phyloP scores from a whole-genome alignment of 495 filamentous ascomycete species.

The Penicillium alfredii region DNA sequence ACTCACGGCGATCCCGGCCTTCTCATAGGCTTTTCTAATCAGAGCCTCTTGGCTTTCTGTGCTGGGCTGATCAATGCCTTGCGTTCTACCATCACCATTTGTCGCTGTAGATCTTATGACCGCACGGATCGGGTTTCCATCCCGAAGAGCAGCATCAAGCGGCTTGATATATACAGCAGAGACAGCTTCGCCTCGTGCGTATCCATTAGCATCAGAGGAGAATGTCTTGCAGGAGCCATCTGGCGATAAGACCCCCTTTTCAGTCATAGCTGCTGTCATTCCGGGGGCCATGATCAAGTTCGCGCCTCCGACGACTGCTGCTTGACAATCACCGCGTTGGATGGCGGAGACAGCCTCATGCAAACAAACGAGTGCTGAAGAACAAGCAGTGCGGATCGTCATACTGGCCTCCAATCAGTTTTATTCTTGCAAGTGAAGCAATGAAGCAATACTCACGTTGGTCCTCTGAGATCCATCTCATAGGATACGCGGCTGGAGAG shows the following conservation, averaged over 20 bases:
- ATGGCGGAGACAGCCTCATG: constrained; percentile 22
- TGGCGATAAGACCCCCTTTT: constrained; percentile 25
- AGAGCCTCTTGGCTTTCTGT: constrained; percentile 21
- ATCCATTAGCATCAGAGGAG: constrained; percentile 56
- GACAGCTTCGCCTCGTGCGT: constrained; percentile 53
- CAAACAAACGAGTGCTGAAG: constrained; percentile 20
- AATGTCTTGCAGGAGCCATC: constrained; percentile 49
- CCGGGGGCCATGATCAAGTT: constrained; percentile 37
- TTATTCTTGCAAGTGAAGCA: neutral
- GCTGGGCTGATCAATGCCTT: constrained; percentile 23
- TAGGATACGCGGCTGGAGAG: constrained; percentile 31
- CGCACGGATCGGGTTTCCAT: constrained; percentile 33
- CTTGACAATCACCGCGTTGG: constrained; percentile 15
- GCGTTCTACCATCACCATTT: constrained; percentile 31
- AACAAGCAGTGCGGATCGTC: constrained; percentile 32
- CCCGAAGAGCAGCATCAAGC: constrained; percentile 23
- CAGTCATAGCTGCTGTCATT: constrained; percentile 24
- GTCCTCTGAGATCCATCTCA: constrained; percentile 29
- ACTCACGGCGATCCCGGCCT: constrained; percentile 25
- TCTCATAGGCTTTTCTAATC: constrained; percentile 31
- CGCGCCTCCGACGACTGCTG: constrained; percentile 43
- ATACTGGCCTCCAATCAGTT: constrained; percentile 12
- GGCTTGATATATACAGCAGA: constrained; percentile 32
- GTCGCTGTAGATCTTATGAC: constrained; percentile 28
- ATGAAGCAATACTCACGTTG: constrained; percentile 19